phyloP scores from a whole-genome alignment of 23 red algal genomes.

The Gracilaria domingensis region DNA sequence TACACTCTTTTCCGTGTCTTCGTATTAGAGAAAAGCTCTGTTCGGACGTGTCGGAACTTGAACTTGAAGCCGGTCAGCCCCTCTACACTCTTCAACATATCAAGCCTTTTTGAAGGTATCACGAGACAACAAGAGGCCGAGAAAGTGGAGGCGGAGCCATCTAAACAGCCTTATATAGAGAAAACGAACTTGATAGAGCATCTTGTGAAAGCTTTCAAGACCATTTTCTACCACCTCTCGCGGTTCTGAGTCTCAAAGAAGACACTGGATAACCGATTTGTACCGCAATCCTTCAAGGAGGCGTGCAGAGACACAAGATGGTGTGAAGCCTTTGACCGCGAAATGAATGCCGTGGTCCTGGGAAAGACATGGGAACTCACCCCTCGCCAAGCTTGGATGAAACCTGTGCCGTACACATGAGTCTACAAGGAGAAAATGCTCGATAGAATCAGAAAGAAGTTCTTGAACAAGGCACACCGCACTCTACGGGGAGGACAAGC shows the following conservation, averaged over 20 bases:
- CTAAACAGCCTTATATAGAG: no score
- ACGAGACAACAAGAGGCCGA: not conserved
- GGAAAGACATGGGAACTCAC: not conserved
- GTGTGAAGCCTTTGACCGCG: conserved; percentile 11
- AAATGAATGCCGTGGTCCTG: not conserved
- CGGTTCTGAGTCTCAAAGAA: not conserved
- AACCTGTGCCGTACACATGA: conserved; percentile 11
- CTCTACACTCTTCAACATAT: not conserved
- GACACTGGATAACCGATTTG: not conserved
- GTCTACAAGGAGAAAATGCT: not conserved
- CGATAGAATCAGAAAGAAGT: not conserved
- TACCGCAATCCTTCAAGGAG: not conserved
- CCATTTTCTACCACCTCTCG: not conserved
- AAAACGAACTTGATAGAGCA: not conserved
- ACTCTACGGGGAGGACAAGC: not conserved
- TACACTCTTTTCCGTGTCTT: not conserved
- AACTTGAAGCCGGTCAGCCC: not conserved
- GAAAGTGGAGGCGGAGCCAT: no score
- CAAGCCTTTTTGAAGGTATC: not conserved
- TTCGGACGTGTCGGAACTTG: not conserved
- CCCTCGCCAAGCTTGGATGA: not conserved
- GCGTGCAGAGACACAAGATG: not conserved
- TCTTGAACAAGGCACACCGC: conserved; percentile 11
- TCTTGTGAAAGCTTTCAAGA: not conserved
- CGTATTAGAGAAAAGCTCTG: not conserved